Evolutionary conservation across 2,329 filamentous ascomycete genomes (phyloP).

Genomic region (Cladosporium cucumerinum): DNA sequence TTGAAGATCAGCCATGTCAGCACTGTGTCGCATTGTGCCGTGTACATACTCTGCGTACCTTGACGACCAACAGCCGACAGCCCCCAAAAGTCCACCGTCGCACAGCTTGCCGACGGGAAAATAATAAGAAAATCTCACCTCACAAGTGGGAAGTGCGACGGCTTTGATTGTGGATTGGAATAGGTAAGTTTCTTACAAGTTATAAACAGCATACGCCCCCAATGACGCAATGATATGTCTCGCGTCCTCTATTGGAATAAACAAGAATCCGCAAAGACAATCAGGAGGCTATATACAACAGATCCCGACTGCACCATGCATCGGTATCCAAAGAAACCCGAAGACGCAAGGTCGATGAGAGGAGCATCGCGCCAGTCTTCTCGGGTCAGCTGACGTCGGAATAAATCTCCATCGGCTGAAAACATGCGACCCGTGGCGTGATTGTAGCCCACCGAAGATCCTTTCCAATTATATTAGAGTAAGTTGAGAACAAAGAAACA

Average conservation of each 20-base stretch:
- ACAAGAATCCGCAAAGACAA: background rate
- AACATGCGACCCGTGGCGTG: background rate
- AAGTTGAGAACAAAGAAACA: constrained; percentile 2
- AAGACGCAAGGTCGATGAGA: background rate
- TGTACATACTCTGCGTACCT: background rate
- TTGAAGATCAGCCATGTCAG: constrained; percentile 11
- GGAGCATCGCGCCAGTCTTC: background rate
- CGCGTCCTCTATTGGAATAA: background rate
- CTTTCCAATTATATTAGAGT: constrained; percentile 11
- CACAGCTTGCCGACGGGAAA: background rate
- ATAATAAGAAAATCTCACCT: background rate
- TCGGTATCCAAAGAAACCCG: background rate
- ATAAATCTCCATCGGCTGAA: background rate
- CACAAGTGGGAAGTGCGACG: background rate
- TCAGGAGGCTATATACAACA: background rate
- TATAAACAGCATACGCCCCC: constrained; percentile 3
- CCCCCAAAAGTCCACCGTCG: no score
- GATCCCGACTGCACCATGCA: background rate
- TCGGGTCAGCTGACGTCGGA: background rate
- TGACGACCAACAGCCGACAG: background rate
- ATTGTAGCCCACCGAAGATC: background rate
- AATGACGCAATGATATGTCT: background rate
- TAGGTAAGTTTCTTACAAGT: background rate
- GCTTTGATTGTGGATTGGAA: background rate
- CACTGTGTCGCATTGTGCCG: background rate